These are phyloP conservation scores for Crucibulum parvulum DNA, from an alignment of 1,284 basidiomycete genomes.

Conservation along the genomic window DNA sequence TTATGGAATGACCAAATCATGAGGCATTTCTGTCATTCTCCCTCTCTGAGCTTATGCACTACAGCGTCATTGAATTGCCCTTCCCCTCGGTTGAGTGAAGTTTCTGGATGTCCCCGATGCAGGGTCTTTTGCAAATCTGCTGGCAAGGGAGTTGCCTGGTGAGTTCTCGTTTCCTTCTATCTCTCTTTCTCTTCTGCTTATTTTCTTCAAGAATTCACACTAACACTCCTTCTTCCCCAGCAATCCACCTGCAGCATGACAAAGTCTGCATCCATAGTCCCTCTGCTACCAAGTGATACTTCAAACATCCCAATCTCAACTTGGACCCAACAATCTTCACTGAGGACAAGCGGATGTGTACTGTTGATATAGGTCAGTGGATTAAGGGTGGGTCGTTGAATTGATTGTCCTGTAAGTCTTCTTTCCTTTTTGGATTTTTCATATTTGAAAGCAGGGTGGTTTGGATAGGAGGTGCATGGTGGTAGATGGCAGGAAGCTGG, in stretches of 20 bases:
- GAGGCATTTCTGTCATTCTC: slow-evolving; percentile 53
- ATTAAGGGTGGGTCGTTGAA: slow-evolving; percentile 84
- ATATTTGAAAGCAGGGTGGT: too few species aligned
- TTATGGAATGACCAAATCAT: too few species aligned
- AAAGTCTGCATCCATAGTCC: too few species aligned
- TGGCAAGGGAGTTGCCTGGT: too few species aligned
- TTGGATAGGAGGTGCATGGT: too few species aligned
- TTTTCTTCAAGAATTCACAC: too few species aligned
- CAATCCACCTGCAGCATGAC: too few species aligned
- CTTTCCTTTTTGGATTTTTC: not conserved
- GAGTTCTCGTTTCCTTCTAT: too few species aligned
- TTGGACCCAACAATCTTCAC: slow-evolving; percentile 83
- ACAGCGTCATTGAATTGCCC: slow-evolving; percentile 82
- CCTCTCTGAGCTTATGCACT: slow-evolving; percentile 85
- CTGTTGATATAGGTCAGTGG: slow-evolving; percentile 91
- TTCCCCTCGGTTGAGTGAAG: slow-evolving; percentile 90
- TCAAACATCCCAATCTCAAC: slow-evolving; percentile 81
- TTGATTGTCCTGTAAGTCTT: slow-evolving; percentile 78
- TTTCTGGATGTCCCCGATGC: slow-evolving; percentile 85
- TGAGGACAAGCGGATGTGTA: slow-evolving; percentile 87
- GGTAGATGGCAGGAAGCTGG: slow-evolving; percentile 5
- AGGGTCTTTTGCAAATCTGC: slow-evolving; percentile 64
- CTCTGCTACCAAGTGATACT: too few species aligned
- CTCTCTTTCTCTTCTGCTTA: too few species aligned
- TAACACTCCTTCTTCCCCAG: too few species aligned